Base-by-base conservation (phyloP, 2,329 filamentous ascomycete species). In the Fusarium falciforme region DNA sequence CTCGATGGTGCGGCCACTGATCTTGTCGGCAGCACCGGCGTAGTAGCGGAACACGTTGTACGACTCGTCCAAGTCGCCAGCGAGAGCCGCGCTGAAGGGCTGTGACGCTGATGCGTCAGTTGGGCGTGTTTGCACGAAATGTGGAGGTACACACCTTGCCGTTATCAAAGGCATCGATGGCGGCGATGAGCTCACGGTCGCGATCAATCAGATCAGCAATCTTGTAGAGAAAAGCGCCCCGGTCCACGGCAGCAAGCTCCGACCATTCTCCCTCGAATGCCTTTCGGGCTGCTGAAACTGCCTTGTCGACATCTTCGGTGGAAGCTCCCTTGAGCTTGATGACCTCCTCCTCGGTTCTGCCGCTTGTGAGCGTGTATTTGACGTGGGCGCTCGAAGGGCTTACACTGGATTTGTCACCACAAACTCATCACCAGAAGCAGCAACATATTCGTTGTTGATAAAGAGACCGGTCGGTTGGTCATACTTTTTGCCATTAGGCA, bases 21-120 rank as follows among this genome's bases (percentile, higher is more conserved):
- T 89, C 83, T 93, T 93, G 82, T 93, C 92, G 22, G 91, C 90
- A 79, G 88, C 93, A 33, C 92, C 92, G 36, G 89, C 91, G 77
- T 93, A 93, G 80, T 93, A 93, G 75, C 89, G 90, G 64, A 88
- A 84, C 25, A 90, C 75, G n/a, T 76, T 77, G 52, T 72, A 74
- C 6, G 77, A 74, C 59, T 77, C 75, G 6, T 82, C 84, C 9
- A 93, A 78, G 79, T 93, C 92, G 47, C 90, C 90, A 44, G 85
- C 86, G 11, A 90, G 79, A 0, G 91, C 87, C 16, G 68, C 70
- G 6, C 67, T 72, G 40, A 70, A 79, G 7, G 77, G 64, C 75
- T 79, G 14, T 22, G 12, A 16, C 10, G 11, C 1, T 4, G 0
- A 40, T 4, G 22, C 5, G 31, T 65, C 3, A 71, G 49, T 11